Evolutionary conservation across 768 basidiomycete genomes (phyloP), one percentile per base, ranked within the genome.

Genomic region (Roridomyces roridus): DNA sequence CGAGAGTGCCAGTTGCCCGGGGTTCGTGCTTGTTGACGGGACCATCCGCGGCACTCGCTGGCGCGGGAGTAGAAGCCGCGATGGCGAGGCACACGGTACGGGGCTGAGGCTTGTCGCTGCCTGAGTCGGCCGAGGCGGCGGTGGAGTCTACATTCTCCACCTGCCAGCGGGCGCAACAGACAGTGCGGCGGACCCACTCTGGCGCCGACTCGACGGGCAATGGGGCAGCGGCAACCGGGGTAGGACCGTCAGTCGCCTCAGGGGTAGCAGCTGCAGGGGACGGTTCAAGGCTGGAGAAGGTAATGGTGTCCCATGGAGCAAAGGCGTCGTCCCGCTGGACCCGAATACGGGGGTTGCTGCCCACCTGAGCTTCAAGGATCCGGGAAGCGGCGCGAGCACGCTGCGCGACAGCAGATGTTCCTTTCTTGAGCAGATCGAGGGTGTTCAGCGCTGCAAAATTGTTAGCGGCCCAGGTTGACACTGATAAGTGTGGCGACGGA

Each of bases 351-450:
- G 87, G 81, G 67, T 94, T 93, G 21, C 85, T 81, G 28, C 92
- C 92, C 34, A 94, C 91, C 70, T 92, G 89, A 1, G 88, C 86
- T 70, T 97, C 95, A 36, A 97, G 82, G 50, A 94, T 87, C 21
- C 95, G 88, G 12, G 94, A 94, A 12, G 94, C 95, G 0, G 88
- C 80, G 20, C 95, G 89, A 2, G 94, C 94, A 24, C 88, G 86
- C 67, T 91, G 85, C 0, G 94, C 92, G 12, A 94, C 80, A 0
- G 84, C 74, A 23, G 81, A 89, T 0, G 87, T 86, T 1, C 94
- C 94, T 69, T 96, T 97, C 82, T 97, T 97, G 67, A 96, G 83
- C 2, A 96, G 76, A 68, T 96, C 95, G 3, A 97, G 81, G 0
- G 94, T 96, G 66, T 94, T 96, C 25, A 97, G 80, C 10, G 90